Conservation (phyloP, 352 stramenopile species). For the Pythium vanterpoolii region DNA sequence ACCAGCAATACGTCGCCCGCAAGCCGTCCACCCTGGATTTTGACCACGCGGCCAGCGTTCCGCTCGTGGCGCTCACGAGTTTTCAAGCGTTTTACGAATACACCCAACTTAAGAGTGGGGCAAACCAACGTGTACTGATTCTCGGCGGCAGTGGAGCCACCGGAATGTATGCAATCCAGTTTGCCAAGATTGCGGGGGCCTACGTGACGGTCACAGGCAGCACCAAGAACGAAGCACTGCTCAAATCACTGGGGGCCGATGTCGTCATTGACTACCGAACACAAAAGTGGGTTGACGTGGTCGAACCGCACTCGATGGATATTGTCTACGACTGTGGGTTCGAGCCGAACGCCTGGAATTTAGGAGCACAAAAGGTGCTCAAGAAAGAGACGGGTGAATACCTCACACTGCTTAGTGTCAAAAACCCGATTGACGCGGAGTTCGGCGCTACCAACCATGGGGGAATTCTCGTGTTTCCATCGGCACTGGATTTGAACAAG, state of each 20-base stretch:
- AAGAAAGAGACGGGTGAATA: slow-evolving; percentile 33
- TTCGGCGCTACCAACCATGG: slow-evolving; percentile 13
- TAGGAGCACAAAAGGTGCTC: slow-evolving; percentile 31
- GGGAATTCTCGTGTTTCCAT: slow-evolving; percentile 18
- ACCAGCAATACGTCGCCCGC: slow-evolving; percentile 24
- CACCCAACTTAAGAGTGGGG: slow-evolving; percentile 10
- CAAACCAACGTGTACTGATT: slow-evolving; percentile 21
- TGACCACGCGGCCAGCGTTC: slow-evolving; percentile 33
- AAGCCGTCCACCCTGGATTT: slow-evolving; percentile 43
- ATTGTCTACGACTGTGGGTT: slow-evolving; percentile 28
- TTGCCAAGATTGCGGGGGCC: slow-evolving; percentile 11
- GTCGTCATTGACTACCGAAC: slow-evolving; percentile 42
- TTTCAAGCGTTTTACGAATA: slow-evolving; percentile 33
- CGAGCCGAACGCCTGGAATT: slow-evolving; percentile 34
- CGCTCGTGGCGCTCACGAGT: slow-evolving; percentile 28
- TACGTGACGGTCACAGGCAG: slow-evolving; percentile 30
- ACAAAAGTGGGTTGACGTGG: slow-evolving; percentile 34
- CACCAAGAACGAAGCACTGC: slow-evolving; percentile 32
- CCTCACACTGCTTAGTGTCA: slow-evolving; percentile 31
- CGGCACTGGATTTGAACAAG: slow-evolving; percentile 29
- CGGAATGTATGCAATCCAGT: slow-evolving; percentile 31
- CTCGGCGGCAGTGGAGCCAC: slow-evolving; percentile 36
- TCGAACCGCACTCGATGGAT: slow-evolving; percentile 27
- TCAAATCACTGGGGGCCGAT: slow-evolving; percentile 38
- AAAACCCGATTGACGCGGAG: slow-evolving; percentile 29